Percentiles rank a stretch among this genome's conserved stretches.
Evolutionary conservation across 176 grass and related monocot species (phyloP).

Genomic region (Tillandsia leiboldiana): DNA sequence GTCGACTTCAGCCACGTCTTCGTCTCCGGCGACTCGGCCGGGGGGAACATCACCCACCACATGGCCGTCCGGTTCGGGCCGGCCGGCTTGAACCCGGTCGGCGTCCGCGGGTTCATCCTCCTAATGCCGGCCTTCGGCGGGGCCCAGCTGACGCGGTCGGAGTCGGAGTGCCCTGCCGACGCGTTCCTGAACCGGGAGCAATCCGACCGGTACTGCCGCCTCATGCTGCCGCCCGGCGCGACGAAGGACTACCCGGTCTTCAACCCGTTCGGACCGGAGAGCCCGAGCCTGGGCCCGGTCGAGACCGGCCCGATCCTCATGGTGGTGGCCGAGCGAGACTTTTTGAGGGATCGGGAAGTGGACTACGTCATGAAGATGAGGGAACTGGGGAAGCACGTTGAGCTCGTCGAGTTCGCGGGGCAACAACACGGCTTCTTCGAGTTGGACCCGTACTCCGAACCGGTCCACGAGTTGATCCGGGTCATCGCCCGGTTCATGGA

Average conservation of each 20-base stretch:
- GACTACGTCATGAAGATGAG: constrained; percentile 24
- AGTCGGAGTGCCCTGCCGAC: constrained; percentile 13
- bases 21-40: constrained; percentile 29
- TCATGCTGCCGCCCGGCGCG: constrained; percentile 20
- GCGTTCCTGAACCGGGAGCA: constrained; percentile 22
- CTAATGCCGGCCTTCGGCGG: constrained; percentile 37
- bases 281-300: constrained; percentile 13
- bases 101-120: constrained; percentile 20
- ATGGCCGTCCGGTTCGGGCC: constrained; percentile 10
- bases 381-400: constrained; percentile 17
- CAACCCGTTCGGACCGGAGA: constrained; percentile 33
- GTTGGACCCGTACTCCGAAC: constrained; percentile 11
- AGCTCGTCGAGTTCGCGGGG: constrained; percentile 22
- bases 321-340: constrained; percentile 13
- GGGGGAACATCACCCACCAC: constrained; percentile 41
- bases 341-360: constrained; percentile 16
- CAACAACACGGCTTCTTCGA: constrained; percentile 25
- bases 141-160: constrained; percentile 17
- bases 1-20: constrained; percentile 28
- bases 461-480: constrained; percentile 9
- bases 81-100: background rate
- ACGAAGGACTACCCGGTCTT: constrained; percentile 31
- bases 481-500: constrained; percentile 1
- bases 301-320: constrained; percentile 27
- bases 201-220: constrained; percentile 28